A percentile compares a stretch with the other conserved stretches of the same genome.
phyloP scores from a whole-genome alignment of 345 rosid species.

The Dipteronia dyeriana region DNA sequence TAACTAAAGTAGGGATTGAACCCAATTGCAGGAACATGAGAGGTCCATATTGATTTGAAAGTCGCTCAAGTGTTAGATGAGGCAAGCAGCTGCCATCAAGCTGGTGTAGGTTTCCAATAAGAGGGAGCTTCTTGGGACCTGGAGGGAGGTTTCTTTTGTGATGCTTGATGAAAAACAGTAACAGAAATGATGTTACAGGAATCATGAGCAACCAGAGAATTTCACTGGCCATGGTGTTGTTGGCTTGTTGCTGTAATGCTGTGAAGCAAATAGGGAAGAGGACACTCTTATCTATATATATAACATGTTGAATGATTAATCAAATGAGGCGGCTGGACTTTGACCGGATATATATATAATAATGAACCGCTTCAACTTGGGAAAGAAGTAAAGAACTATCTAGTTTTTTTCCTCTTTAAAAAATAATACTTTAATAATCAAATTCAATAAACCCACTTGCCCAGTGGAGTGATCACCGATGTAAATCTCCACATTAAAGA shows the following conservation, averaged over 20 bases:
- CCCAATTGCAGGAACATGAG: conserved; percentile 51
- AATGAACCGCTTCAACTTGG: not conserved
- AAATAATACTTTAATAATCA: no score
- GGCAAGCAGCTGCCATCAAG: conserved; percentile 23
- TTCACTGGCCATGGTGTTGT: not conserved
- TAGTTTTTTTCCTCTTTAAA: no score
- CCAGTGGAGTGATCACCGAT: no score
- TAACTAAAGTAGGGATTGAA: conserved; percentile 34
- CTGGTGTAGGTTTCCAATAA: conserved; percentile 45
- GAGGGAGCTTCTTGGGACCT: conserved; percentile 42
- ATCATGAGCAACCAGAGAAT: not conserved
- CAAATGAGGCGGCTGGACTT: no score
- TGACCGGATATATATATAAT: no score
- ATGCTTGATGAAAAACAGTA: not conserved
- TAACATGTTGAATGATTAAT: no score
- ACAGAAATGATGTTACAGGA: not conserved
- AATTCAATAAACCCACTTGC: no score
- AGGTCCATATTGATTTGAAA: conserved; percentile 37
- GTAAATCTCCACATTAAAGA: no score
- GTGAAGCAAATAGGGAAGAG: not conserved
- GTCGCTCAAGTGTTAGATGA: conserved; percentile 33
- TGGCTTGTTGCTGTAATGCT: not conserved
- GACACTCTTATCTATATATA: no score
- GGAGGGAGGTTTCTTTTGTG: conserved; percentile 35
- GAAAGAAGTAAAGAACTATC: not conserved